Evolutionary conservation across 495 filamentous ascomycete species (phyloP), one percentile per base, ranked within the genome.

Genomic region (Aspergillus nidulans): DNA sequence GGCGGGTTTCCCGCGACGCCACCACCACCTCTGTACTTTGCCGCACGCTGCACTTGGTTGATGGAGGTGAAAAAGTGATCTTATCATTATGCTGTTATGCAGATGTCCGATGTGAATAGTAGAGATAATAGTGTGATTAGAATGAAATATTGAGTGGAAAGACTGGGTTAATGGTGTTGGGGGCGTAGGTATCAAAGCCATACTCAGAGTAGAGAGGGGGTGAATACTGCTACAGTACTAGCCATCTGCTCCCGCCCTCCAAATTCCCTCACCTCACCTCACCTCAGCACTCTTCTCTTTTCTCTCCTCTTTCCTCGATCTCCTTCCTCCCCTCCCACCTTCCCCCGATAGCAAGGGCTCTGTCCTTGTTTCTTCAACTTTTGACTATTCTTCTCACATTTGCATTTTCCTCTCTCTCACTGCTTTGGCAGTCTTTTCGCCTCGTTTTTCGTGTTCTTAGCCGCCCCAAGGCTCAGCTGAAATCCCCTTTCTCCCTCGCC

Each of bases 311-410:
- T 65, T 59, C 58, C 62, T 52, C 55, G 53, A 49, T 47, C 56
- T 63, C 62, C 55, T 54, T 51, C 55, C 41, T 48, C 20, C 55
- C n/a, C 61, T 57, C 30, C 61, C 59, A 57, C 62, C 57, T 49
- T 55, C 52, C 56, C n/a, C 45, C 50, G 56, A 61, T 57, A 62
- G 71, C 71, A 72, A 73, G 71, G 47, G 67, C 71, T 54, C 63
- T 60, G 71, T 56, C 71, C 71, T 73, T 74, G 67, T 49, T n/a
- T 61, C 53, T 56, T 48, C 18, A 40, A 42, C 45, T 47, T 34
- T 54, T 56, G 30, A 34, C 26, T 59, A 25, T 30, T 57, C 41
- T 55, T 16, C 28, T 61, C 56, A 48, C 48, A 44, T 55, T 43
- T 52, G 21, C 34, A 21, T 40, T 44, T 8, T 53, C 24, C 19